Conservation (phyloP, 768 basidiomycete species). For the Serpula lacrymans region DNA sequence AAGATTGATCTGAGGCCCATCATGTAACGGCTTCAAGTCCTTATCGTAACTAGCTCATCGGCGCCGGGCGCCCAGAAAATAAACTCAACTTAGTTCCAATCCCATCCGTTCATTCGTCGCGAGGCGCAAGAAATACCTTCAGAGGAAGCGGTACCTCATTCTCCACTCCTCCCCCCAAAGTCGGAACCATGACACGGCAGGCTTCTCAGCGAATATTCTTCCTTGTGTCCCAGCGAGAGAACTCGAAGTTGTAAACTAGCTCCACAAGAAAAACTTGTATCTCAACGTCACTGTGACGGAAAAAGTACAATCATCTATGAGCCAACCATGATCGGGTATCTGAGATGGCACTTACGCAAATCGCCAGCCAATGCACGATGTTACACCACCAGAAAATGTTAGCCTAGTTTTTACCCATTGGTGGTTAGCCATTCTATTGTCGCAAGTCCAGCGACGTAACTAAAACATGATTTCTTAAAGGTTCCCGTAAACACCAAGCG, state of each 20-base stretch:
- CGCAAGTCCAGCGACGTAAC: too few species aligned
- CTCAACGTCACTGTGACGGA: conserved; percentile 40
- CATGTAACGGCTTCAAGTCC: too few species aligned
- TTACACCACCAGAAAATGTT: conserved; percentile 23
- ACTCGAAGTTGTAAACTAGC: conserved; percentile 51
- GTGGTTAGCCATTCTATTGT: too few species aligned
- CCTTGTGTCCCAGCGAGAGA: conserved; percentile 30
- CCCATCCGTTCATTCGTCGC: conserved; percentile 3
- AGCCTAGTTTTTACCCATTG: conserved; percentile 17
- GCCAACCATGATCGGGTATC: too few species aligned
- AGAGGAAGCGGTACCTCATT: conserved; percentile 32
- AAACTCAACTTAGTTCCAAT: too few species aligned
- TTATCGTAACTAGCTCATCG: too few species aligned
- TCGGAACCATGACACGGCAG: conserved; percentile 32
- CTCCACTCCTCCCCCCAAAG: conserved; percentile 27
- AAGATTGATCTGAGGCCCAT: too few species aligned
- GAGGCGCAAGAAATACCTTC: conserved; percentile 16
- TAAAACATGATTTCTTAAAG: conserved; percentile 13
- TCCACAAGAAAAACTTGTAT: conserved; percentile 60
- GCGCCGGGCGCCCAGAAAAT: too few species aligned
- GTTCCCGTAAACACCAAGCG: conserved; percentile 26
- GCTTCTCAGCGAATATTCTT: conserved; percentile 26
- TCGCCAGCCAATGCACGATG: conserved; percentile 28
- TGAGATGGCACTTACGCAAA: conserved; percentile 30
- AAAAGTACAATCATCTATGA: too few species aligned